Percentiles rank a stretch among this genome's conserved stretches.
Conservation (phyloP, 352 stramenopile species). For the Globisporangium nodosum region DNA sequence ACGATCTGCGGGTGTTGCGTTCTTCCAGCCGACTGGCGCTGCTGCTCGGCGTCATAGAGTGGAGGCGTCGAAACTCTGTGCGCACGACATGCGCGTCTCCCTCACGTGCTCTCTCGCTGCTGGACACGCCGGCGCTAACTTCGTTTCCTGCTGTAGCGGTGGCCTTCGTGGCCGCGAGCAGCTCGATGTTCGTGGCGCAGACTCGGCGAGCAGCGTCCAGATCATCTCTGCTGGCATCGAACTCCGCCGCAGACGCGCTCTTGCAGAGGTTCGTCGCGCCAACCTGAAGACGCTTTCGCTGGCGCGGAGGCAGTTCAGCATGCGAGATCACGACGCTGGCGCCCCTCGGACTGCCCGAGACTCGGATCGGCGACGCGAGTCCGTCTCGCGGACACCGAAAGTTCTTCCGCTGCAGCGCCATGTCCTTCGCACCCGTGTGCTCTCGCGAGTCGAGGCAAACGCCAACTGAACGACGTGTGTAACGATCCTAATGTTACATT, state of each 20-base stretch:
- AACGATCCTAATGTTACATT: too few species aligned
- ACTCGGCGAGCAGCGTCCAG: constrained; percentile 18
- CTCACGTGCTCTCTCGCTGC: not conserved
- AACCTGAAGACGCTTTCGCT: constrained; percentile 71
- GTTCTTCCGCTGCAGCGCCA: constrained; percentile 57
- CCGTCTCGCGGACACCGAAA: constrained; percentile 42
- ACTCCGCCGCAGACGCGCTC: constrained; percentile 15
- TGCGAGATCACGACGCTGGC: constrained; percentile 26
- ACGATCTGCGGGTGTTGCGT: constrained; percentile 4
- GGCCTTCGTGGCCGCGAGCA: constrained; percentile 30
- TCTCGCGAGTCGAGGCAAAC: too few species aligned
- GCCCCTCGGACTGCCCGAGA: not conserved
- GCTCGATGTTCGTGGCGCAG: constrained; percentile 39
- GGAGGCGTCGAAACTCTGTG: constrained; percentile 9
- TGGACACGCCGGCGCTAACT: not conserved
- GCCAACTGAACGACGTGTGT: too few species aligned
- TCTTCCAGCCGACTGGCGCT: constrained; percentile 9
- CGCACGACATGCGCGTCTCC: constrained; percentile 2
- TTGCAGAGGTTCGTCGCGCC: constrained; percentile 59
- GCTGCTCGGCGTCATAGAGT: constrained; percentile 13
- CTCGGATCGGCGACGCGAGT: constrained; percentile 12
- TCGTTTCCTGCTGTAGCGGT: constrained; percentile 11
- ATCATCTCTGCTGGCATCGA: constrained; percentile 1
- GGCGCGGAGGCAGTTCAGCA: constrained; percentile 39
- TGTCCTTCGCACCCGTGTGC: not conserved